Evolutionary conservation across 140 eudicot species (phyloP).

Genomic region (Cichorium intybus): DNA sequence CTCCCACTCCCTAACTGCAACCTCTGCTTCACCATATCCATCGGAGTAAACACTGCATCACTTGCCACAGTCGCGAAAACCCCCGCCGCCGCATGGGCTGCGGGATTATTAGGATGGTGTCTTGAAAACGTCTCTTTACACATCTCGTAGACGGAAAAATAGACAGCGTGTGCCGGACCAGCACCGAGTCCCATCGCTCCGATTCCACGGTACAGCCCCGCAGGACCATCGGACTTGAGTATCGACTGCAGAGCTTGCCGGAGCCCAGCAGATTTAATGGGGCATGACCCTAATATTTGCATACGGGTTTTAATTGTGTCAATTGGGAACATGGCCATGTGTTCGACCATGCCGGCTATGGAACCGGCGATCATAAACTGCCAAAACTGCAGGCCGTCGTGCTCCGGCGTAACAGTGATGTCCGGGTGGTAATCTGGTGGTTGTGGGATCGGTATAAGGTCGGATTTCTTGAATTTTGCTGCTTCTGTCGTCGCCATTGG

Average conservation of each 20-base stretch:
- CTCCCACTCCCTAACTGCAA: conserved; percentile 60
- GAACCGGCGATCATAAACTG: conserved; percentile 93
- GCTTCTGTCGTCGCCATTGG: conserved; percentile 49
- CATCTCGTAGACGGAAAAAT: conserved; percentile 68
- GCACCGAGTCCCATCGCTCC: conserved; percentile 96
- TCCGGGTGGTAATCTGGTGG: conserved; percentile 57
- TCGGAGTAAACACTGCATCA: conserved; percentile 88
- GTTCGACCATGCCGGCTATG: conserved; percentile 80
- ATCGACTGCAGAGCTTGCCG: conserved; percentile 57
- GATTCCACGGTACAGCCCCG: conserved; percentile 77
- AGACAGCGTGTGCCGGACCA: conserved; percentile 91
- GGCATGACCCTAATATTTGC: conserved; percentile 85
- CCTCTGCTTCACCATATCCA: conserved; percentile 95
- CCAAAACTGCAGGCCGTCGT: conserved; percentile 84
- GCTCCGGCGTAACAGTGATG: conserved; percentile 42
- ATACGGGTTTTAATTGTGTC: conserved; percentile 87
- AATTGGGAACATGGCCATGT: conserved; percentile 94
- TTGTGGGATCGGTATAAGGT: conserved; percentile 51
- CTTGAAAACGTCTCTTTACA: conserved; percentile 60
- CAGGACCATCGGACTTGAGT: conserved; percentile 55
- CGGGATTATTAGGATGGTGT: conserved; percentile 37
- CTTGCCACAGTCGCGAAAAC: conserved; percentile 82
- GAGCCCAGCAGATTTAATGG: conserved; percentile 51
- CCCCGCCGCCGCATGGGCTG: conserved; percentile 70
- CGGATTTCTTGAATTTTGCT: conserved; percentile 53